Evolutionary conservation across 1,284 basidiomycete genomes (phyloP).

Genomic region (Austroboletus novae-zelandiae): DNA sequence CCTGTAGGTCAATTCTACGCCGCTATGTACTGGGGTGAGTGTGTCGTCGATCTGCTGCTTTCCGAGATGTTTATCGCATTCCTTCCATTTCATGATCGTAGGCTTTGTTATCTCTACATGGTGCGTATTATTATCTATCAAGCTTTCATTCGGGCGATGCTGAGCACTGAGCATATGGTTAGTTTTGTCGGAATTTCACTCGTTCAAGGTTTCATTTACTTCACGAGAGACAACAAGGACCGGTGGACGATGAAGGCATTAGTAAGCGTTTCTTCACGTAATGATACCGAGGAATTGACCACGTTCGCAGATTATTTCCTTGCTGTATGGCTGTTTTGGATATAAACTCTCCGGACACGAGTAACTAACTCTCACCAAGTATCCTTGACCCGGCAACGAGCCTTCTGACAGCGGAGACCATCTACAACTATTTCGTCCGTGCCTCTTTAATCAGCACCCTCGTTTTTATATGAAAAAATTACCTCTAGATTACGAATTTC

Average conservation of each 20-base stretch:
- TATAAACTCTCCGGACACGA: no score
- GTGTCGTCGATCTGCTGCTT: not conserved
- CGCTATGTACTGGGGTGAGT: conserved; percentile 23
- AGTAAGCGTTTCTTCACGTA: conserved; percentile 4
- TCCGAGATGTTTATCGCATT: not conserved
- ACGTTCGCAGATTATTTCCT: conserved; percentile 10
- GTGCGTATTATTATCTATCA: conserved; percentile 6
- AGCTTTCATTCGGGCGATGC: not conserved
- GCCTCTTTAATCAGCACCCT: no score
- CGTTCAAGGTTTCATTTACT: conserved; percentile 23
- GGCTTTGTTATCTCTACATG: conserved; percentile 22
- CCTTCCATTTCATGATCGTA: not conserved
- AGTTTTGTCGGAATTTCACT: conserved; percentile 24
- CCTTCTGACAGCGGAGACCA: no score
- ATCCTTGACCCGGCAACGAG: not conserved
- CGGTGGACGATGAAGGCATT: conserved; percentile 14
- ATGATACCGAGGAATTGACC: not conserved
- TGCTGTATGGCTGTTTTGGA: conserved; percentile 12
- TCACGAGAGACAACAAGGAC: conserved; percentile 16
- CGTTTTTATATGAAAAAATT: no score
- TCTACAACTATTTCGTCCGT: no score
- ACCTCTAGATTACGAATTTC: no score
- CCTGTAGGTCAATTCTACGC: conserved; percentile 11
- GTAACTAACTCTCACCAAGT: not conserved
- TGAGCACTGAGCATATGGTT: not conserved